phyloP scores from a whole-genome alignment of 306 rosid species.

The Lathyrus oleraceus region DNA sequence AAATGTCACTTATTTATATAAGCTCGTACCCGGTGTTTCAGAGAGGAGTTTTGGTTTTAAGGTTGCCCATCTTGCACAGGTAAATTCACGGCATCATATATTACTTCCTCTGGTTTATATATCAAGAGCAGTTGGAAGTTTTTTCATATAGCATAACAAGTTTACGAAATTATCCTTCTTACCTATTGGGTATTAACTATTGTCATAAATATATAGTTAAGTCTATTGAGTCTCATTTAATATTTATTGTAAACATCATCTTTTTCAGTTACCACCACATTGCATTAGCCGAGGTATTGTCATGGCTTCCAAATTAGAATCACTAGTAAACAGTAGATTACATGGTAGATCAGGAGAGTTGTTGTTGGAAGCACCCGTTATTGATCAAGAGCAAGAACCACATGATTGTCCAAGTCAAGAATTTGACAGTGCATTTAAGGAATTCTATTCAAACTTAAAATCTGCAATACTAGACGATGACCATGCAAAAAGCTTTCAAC shows the following conservation, averaged over 20 bases:
- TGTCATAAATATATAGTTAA: not conserved
- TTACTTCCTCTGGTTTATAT: not conserved
- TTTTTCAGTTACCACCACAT: slow-evolving; percentile 67
- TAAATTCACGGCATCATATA: slow-evolving; percentile 30
- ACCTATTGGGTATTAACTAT: not conserved
- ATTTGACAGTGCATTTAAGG: slow-evolving; percentile 37
- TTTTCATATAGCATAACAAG: not conserved
- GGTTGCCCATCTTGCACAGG: slow-evolving; percentile 99
- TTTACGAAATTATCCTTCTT: not conserved
- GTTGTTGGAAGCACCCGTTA: slow-evolving; percentile 29
- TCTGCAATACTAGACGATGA: slow-evolving; percentile 47
- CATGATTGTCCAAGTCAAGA: slow-evolving; percentile 33
- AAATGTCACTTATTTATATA: slow-evolving; percentile 80
- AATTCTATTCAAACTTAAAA: slow-evolving; percentile 57
- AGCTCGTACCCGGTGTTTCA: slow-evolving; percentile 77
- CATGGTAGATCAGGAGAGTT: slow-evolving; percentile 40
- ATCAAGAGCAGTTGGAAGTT: not conserved
- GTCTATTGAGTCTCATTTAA: slow-evolving; percentile 1
- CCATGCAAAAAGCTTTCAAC: slow-evolving; percentile 44
- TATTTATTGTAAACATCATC: slow-evolving; percentile 19
- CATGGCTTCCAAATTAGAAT: slow-evolving; percentile 83
- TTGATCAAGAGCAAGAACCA: slow-evolving; percentile 41
- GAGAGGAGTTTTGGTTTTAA: slow-evolving; percentile 88
- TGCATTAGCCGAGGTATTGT: slow-evolving; percentile 67
- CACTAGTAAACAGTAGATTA: slow-evolving; percentile 51